Percentiles rank a stretch among this genome's conserved stretches.
These are phyloP conservation scores for Colletotrichum nymphaeae DNA, from an alignment of 2,329 filamentous ascomycete genomes.

Conservation along the genomic window DNA sequence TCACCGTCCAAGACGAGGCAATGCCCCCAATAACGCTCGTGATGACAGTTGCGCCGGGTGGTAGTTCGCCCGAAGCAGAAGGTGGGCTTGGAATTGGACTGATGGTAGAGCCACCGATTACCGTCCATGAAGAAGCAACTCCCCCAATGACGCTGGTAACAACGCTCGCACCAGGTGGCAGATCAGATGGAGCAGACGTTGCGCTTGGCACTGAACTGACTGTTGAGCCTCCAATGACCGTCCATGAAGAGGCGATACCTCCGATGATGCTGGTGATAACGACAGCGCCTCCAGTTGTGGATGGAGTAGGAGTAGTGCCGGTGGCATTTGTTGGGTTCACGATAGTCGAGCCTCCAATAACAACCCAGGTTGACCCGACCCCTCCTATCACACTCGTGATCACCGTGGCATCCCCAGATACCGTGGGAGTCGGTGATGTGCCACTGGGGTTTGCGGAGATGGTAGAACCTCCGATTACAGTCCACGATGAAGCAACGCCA, in stretches of 20 bases:
- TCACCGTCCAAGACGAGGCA: slow-evolving; percentile 2
- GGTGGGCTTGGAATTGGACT: background rate
- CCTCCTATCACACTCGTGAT: slow-evolving; percentile 13
- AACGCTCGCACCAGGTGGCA: background rate
- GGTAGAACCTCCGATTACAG: background rate
- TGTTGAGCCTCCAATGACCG: background rate
- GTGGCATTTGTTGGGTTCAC: background rate
- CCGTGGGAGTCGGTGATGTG: background rate
- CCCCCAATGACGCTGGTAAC: slow-evolving; percentile 11
- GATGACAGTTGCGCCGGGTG: background rate
- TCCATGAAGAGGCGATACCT: slow-evolving; percentile 1
- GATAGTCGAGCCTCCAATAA: background rate
- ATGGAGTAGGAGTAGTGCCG: background rate
- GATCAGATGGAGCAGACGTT: background rate
- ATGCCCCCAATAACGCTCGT: slow-evolving; percentile 11
- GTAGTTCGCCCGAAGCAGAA: too few relatives aligned
- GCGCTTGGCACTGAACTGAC: background rate
- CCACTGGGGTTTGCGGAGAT: background rate
- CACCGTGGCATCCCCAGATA: background rate
- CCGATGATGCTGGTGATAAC: slow-evolving; percentile 10
- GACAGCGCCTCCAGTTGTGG: background rate
- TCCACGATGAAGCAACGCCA: background rate
- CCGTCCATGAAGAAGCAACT: background rate
- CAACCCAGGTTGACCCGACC: background rate
- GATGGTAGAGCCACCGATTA: slow-evolving; percentile 1